Evolutionary conservation across 2,329 filamentous ascomycete genomes (phyloP), one percentile per base, ranked within the genome.

Genomic region (Fusarium palustre): DNA sequence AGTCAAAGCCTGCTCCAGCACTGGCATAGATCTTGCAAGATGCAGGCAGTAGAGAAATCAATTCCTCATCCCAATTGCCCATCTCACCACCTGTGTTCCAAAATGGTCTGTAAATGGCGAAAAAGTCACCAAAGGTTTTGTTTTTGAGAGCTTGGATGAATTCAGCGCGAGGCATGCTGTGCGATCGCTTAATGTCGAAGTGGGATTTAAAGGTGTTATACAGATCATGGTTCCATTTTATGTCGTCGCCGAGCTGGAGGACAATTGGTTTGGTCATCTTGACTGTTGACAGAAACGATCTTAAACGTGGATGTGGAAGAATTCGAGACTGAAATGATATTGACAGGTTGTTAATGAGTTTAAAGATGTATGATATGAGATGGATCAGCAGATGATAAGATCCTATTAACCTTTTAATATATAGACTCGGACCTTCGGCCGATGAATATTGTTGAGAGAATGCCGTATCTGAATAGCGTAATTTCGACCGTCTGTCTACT

Each of bases 31-130:
- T 64, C 58, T 75, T 75, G 48, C 73, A 75, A 0, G 73, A 75
- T 0, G 64, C 20, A 0, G 73, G 73, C 18, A 75, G 25, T 1
- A 75, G 49, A 0, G 69, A 70, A 2, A 72, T 65, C 57, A 75
- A 24, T n/a, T 75, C 73, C 1, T 75, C 67, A 33, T 75, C 73
- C 73, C 73, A 75, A 28, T 75, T 75, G 3, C 73, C 72, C 73
- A 75, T 75, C 33, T 75, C 73, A 5, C 73, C 73, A 2, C 73
- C 73, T 1, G 73, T 75, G 46, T 75, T 75, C 71, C 72, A 75
- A 13, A 75, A 75, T 2, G 73, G 73, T 11, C 73, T 62, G 42
- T 75, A 75, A 6, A 75, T 75, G 24, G 73, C 73, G 9, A 68
- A 66, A 4, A 75, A 75, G 16, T 74, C 69, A 1, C 72, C 73